Conservation (phyloP, 2,329 filamentous ascomycete species). For the Aschersonia sp. region DNA sequence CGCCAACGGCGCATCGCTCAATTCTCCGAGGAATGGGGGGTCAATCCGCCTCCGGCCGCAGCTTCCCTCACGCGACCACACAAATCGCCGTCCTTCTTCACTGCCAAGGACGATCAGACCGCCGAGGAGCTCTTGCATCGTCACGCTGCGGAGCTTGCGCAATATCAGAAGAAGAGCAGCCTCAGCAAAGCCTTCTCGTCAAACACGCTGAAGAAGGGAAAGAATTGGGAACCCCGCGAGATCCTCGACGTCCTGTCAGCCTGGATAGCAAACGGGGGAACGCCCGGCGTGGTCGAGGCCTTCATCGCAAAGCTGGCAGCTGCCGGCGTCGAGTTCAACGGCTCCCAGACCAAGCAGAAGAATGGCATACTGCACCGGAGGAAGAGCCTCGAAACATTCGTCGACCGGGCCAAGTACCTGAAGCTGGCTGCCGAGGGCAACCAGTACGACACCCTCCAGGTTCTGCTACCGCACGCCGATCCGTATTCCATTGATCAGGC, state of each 20-base stretch:
- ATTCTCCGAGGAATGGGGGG: slow-evolving; percentile 35
- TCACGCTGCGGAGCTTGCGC: slow-evolving; percentile 21
- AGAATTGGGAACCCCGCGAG: slow-evolving; percentile 36
- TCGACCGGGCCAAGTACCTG: slow-evolving; percentile 34
- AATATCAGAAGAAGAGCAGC: slow-evolving; percentile 21
- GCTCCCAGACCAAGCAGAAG: slow-evolving; percentile 28
- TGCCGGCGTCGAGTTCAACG: slow-evolving; percentile 36
- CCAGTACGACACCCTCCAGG: slow-evolving; percentile 36
- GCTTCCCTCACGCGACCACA: slow-evolving; percentile 26
- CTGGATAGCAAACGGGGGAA: slow-evolving; percentile 33
- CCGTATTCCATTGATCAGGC: slow-evolving; percentile 32
- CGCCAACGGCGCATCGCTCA: slow-evolving; percentile 33
- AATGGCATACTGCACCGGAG: slow-evolving; percentile 31
- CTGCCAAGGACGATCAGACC: slow-evolving; percentile 31
- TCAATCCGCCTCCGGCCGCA: slow-evolving; percentile 25
- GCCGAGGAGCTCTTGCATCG: slow-evolving; percentile 41
- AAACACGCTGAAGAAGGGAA: slow-evolving; percentile 27
- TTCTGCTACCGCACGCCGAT: slow-evolving; percentile 39
- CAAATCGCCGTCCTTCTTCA: slow-evolving; percentile 27
- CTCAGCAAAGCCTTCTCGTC: slow-evolving; percentile 24
- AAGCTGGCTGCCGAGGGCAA: slow-evolving; percentile 34
- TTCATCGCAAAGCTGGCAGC: slow-evolving; percentile 33
- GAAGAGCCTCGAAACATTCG: slow-evolving; percentile 32
- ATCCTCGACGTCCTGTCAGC: slow-evolving; percentile 35
- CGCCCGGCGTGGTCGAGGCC: slow-evolving; percentile 40